phyloP scores from a whole-genome alignment of 2,329 filamentous ascomycete species.

The Penicillium psychrosexuale region DNA sequence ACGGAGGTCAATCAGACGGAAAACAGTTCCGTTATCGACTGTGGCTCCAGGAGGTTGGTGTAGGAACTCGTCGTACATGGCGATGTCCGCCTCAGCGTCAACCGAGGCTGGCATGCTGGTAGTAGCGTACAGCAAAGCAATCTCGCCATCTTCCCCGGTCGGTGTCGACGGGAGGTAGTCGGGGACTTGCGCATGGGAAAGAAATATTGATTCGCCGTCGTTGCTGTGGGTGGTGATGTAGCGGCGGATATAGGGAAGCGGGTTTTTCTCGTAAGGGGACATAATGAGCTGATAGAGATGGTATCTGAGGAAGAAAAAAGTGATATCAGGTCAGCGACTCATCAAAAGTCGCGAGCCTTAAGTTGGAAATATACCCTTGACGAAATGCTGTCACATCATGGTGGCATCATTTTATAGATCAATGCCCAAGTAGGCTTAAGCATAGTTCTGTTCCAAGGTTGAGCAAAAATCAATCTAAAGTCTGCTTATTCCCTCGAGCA shows the following conservation, averaged over 20 bases:
- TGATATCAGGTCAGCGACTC: too few relatives aligned
- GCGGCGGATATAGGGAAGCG: constrained; percentile 34
- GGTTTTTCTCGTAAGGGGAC: constrained; percentile 21
- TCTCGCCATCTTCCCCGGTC: constrained; percentile 30
- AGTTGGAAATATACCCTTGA: background rate
- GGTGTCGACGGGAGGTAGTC: constrained; percentile 32
- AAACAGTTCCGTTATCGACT: constrained; percentile 30
- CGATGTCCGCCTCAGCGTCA: constrained; percentile 33
- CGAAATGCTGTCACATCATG: constrained; percentile 9
- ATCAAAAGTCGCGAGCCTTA: background rate
- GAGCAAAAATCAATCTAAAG: background rate
- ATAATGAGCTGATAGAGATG: constrained; percentile 4
- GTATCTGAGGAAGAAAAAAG: background rate
- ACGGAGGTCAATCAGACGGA: constrained; percentile 35
- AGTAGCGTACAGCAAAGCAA: constrained; percentile 32
- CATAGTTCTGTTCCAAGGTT: background rate
- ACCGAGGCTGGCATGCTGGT: constrained; percentile 26
- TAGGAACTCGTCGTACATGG: constrained; percentile 33
- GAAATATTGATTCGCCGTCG: constrained; percentile 38
- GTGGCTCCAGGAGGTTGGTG: constrained; percentile 35
- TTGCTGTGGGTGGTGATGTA: constrained; percentile 40
- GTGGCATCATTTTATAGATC: constrained; percentile 8
- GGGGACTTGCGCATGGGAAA: constrained; percentile 33
- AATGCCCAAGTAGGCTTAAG: background rate
- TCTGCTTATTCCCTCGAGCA: too few relatives aligned